Conservation (phyloP, 2,329 filamentous ascomycete genomes). For the Trichothecium roseum region DNA sequence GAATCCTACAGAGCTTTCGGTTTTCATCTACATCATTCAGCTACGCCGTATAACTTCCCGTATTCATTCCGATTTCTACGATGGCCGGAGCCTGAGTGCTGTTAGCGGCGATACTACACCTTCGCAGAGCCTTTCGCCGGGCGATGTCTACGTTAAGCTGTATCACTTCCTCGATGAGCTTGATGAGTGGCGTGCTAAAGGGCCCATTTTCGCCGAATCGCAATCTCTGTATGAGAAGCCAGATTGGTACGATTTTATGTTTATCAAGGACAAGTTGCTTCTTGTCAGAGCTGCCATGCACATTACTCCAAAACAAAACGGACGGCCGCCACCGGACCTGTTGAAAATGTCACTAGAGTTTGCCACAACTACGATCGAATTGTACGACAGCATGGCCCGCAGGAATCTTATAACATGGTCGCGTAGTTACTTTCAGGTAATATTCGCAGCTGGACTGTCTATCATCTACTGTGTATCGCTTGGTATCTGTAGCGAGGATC, state of each 20-base stretch:
- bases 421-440: conserved; percentile 35
- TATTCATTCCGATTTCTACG: conserved; percentile 20
- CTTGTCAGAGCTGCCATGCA: conserved; percentile 30
- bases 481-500: conserved; percentile 1
- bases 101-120: not conserved
- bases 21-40: conserved; percentile 26
- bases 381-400: conserved; percentile 25
- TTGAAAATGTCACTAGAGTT: conserved; percentile 21
- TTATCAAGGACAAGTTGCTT: conserved; percentile 26
- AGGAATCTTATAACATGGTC: conserved; percentile 28
- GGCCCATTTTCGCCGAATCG: conserved; percentile 20
- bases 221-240: conserved; percentile 29
- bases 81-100: not conserved
- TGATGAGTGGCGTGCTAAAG: conserved; percentile 20
- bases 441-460: conserved; percentile 32
- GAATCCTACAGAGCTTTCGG: conserved; percentile 6
- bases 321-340: conserved; percentile 19
- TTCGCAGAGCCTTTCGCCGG: conserved; percentile 6
- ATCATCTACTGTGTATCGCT: conserved; percentile 19
- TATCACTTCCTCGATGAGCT: conserved; percentile 21
- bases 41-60: conserved; percentile 28
- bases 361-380: conserved; percentile 23
- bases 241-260: conserved; percentile 33
- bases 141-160: conserved; percentile 14
- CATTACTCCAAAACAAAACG: conserved; percentile 21